phyloP scores from a whole-genome alignment of 148 eudicot species.

The Polygonum aviculare region DNA sequence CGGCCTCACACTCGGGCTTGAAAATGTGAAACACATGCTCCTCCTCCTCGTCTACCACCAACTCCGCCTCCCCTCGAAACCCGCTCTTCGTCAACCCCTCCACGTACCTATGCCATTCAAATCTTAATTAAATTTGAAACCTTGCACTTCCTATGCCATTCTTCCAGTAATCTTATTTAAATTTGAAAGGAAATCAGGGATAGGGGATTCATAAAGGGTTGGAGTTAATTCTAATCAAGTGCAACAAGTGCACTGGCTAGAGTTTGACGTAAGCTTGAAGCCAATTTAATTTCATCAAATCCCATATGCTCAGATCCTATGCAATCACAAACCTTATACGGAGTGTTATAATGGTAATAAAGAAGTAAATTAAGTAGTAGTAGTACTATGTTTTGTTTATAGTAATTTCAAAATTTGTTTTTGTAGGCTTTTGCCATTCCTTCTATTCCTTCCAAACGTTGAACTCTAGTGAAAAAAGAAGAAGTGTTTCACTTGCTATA shows the following conservation, averaged over 20 bases:
- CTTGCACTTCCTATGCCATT: not conserved
- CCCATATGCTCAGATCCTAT: constrained; percentile 8
- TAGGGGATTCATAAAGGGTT: too few relatives aligned
- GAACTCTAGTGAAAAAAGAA: not conserved
- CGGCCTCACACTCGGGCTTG: constrained; percentile 24
- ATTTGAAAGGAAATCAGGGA: constrained; percentile 1
- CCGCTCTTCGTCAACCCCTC: constrained; percentile 23
- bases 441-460: constrained; percentile 7
- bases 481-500: not conserved
- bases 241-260: constrained; percentile 5
- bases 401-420: not conserved
- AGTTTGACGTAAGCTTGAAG: not conserved
- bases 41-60: constrained; percentile 27
- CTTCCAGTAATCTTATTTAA: not conserved
- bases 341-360: not conserved
- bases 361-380: too few relatives aligned
- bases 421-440: not conserved
- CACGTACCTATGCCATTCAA: too few relatives aligned
- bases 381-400: not conserved
- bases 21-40: constrained; percentile 28
- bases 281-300: not conserved
- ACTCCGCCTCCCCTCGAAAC: constrained; percentile 31
- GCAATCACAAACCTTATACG: not conserved
- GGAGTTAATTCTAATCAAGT: not conserved
- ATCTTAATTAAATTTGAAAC: too few relatives aligned